Conservation (phyloP, 305 asterid species). For the Withania somnifera region DNA sequence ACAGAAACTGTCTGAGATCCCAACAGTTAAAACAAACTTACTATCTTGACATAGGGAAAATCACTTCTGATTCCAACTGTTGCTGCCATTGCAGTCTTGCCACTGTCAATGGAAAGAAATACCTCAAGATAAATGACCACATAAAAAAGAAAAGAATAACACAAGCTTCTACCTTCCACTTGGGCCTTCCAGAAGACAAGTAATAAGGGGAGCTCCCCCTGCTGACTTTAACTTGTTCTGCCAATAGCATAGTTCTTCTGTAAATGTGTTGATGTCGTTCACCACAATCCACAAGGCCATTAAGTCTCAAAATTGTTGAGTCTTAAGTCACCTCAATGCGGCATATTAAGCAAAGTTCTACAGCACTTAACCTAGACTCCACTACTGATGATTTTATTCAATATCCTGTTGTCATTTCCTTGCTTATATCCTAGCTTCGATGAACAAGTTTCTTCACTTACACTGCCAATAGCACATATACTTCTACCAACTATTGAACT, state of each 20-base stretch:
- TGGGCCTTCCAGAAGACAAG: slow-evolving; percentile 96
- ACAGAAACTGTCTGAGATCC: background rate
- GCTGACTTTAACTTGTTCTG: slow-evolving; percentile 93
- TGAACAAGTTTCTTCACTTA: background rate
- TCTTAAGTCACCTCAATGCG: background rate
- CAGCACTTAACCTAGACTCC: background rate
- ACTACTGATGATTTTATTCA: background rate
- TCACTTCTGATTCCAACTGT: slow-evolving; percentile 86
- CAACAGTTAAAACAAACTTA: slow-evolving; percentile 33
- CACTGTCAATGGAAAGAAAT: slow-evolving; percentile 40
- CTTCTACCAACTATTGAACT: background rate
- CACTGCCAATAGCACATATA: background rate
- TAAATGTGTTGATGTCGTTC: slow-evolving; percentile 67
- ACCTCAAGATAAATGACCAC: slow-evolving; percentile 10
- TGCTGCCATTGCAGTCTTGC: slow-evolving; percentile 97
- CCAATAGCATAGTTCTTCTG: slow-evolving; percentile 69
- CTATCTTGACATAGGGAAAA: slow-evolving; percentile 92
- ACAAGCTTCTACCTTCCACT: slow-evolving; percentile 71
- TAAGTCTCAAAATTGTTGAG: slow-evolving; percentile 37
- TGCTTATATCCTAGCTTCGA: background rate
- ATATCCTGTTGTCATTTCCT: background rate
- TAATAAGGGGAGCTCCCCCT: slow-evolving; percentile 81
- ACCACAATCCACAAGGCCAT: slow-evolving; percentile 84
- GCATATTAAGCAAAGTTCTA: background rate
- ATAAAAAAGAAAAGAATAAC: background rate